Percentiles rank a stretch among this genome's conserved stretches.
Evolutionary conservation across 441 rosid genomes (phyloP).

Genomic region (Jatropha multifida): DNA sequence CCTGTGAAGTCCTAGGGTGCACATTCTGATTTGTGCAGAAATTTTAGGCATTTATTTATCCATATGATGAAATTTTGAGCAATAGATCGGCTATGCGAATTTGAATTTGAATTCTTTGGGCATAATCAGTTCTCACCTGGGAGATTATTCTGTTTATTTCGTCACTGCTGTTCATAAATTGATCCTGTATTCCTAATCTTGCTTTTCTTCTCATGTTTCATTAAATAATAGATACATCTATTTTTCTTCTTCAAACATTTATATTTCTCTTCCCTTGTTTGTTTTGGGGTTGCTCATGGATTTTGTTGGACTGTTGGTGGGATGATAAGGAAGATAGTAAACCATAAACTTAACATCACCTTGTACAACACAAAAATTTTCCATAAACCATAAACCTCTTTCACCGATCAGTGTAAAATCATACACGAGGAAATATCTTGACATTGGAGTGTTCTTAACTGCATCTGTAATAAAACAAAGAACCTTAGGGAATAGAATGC

Average conservation of each 20-base stretch:
- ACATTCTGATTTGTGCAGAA: constrained; percentile 22
- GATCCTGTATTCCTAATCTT: constrained; percentile 28
- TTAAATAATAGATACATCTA: constrained; percentile 18
- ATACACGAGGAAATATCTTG: no score
- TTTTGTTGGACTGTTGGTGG: background rate
- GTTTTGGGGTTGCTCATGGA: background rate
- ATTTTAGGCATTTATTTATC: constrained; percentile 20
- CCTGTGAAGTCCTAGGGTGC: constrained; percentile 39
- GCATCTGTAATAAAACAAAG: background rate
- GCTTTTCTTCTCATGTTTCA: constrained; percentile 17
- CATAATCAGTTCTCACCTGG: constrained; percentile 26
- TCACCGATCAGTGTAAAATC: no score
- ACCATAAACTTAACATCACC: no score
- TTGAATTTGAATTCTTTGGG: constrained; percentile 34
- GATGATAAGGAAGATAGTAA: no score
- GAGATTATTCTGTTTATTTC: constrained; percentile 25
- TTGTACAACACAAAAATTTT: no score
- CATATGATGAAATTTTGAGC: constrained; percentile 24
- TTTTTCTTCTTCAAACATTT: background rate
- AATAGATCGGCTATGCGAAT: constrained; percentile 20
- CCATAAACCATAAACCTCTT: no score
- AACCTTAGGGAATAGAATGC: background rate
- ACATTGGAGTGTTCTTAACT: no score
- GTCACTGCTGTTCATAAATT: constrained; percentile 29
- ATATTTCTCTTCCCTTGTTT: background rate